Evolutionary conservation across 129 eudicot species (phyloP).

Genomic region (Kitagawia praeruptora): DNA sequence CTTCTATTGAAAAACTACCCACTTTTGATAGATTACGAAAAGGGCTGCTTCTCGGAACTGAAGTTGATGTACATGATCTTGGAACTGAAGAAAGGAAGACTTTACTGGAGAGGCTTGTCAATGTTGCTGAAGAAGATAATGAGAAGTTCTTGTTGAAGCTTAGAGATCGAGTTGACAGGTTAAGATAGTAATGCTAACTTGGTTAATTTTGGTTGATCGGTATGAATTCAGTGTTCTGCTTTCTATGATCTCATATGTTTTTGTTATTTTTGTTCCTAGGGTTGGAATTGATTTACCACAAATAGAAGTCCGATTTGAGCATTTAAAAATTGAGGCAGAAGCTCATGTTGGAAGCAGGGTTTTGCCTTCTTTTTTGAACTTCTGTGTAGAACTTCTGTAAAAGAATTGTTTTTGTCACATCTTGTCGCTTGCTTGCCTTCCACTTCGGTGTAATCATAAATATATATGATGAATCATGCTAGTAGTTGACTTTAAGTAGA

Average conservation of each 20-base stretch:
- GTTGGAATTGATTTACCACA: conserved; percentile 69
- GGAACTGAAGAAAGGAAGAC: conserved; percentile 39
- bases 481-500: not conserved
- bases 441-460: no score
- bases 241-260: not conserved
- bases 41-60: conserved; percentile 12
- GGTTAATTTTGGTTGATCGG: not conserved
- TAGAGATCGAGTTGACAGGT: conserved; percentile 57
- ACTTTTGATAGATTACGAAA: no score
- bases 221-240: no score
- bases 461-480: no score
- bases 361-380: conserved; percentile 64
- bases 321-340: conserved; percentile 61
- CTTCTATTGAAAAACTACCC: no score
- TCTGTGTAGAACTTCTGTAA: conserved; percentile 17
- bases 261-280: conserved; percentile 17
- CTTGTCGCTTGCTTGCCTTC: no score
- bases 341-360: conserved; percentile 64
- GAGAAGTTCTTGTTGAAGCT: conserved; percentile 59
- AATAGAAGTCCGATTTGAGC: conserved; percentile 66
- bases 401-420: no score
- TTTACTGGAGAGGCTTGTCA: conserved; percentile 15
- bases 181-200: no score
- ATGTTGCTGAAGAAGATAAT: conserved; percentile 44
- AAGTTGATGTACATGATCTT: conserved; percentile 50